These are phyloP conservation scores for Balamuthia mandrillaris DNA, from an alignment of 208 protist genomes.

Conservation along the genomic window DNA sequence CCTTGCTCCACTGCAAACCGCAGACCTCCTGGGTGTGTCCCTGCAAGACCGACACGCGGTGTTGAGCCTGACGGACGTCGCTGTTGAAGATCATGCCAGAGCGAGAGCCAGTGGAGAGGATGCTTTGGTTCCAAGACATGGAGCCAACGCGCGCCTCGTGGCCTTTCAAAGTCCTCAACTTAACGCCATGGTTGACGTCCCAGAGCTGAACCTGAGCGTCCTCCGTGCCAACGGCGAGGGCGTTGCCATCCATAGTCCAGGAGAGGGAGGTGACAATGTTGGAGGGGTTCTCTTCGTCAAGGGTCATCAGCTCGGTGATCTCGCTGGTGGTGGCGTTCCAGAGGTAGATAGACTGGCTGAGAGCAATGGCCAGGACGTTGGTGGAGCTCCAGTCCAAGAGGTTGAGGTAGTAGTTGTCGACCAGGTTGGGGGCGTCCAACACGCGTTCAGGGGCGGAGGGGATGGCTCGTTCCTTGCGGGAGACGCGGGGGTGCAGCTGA, in stretches of 20 bases:
- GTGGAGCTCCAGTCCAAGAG: constrained; percentile 93
- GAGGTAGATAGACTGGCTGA: constrained; percentile 92
- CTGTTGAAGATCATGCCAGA: constrained; percentile 90
- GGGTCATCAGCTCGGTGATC: constrained; percentile 84
- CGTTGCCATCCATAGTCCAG: constrained; percentile 85
- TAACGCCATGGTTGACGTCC: constrained; percentile 59
- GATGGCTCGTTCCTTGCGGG: constrained; percentile 7
- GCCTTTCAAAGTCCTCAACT: constrained; percentile 79
- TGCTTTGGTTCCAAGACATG: constrained; percentile 85
- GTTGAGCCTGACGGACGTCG: constrained; percentile 84
- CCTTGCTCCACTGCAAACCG: constrained; percentile 90
- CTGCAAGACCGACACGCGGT: constrained; percentile 66
- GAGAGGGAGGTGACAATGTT: constrained; percentile 84
- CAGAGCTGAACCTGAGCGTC: constrained; percentile 73
- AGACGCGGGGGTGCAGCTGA: constrained; percentile 29
- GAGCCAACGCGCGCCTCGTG: constrained; percentile 86
- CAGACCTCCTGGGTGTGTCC: constrained; percentile 92
- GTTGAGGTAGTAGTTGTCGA: constrained; percentile 99
- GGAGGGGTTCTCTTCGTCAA: constrained; percentile 55
- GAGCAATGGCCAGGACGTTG: constrained; percentile 91
- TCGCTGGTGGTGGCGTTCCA: constrained; percentile 92
- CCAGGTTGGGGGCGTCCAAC: constrained; percentile 95
- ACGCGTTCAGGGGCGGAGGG: constrained; percentile 79
- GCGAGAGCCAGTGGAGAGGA: constrained; percentile 88
- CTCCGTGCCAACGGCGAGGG: constrained; percentile 76